Base-by-base conservation (phyloP, 1,284 basidiomycete species). In the Takashimella tepidaria region DNA sequence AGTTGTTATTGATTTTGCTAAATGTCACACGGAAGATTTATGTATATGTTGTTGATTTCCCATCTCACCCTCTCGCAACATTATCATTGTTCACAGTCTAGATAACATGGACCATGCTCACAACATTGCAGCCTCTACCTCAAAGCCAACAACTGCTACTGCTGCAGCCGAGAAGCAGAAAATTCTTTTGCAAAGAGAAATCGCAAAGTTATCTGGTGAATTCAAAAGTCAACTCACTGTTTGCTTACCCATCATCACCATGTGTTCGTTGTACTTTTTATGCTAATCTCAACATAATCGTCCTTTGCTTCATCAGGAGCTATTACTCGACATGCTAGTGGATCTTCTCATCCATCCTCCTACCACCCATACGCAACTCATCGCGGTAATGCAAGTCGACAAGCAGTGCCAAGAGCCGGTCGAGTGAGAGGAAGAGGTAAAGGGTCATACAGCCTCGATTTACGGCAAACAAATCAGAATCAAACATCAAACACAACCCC, bases 171-270 rank as follows among this genome's bases (percentile, higher is more conserved):
- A 74, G 45, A 61, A 56, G 50, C 70, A 72, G 43, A 74, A 72
- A 50, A 49, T 68, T 4, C 59, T 72, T 5, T 55, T 76, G 0
- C 67, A 74, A 53, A 68, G 69, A 26, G 73, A 76, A 52, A 76
- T 76, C 23, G 75, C 75, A 22, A 72, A 72, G 50, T 55, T 76
- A 2, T 72, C 72, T 37, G 73, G 74, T 73, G 42, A n/a, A n/a
- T n/a, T n/a, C n/a, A n/a, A n/a, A n/a, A 20, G 67, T 61, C 37
- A n/a, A 31, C 11, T 21, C 37, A 23, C 12, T 13, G 16, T 19
- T 24, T 20, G 4, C 41, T n/a, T 8, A 43, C 16, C 2, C 16
- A 13, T 41, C 24, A 37, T 16, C 8, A 21, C 5, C n/a, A 20
- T 41, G 1, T 26, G 12, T 2, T 19, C 27, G 16, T n/a, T 2